Conservation (phyloP, 2,329 filamentous ascomycete species). For the Lachnum nothofagi region DNA sequence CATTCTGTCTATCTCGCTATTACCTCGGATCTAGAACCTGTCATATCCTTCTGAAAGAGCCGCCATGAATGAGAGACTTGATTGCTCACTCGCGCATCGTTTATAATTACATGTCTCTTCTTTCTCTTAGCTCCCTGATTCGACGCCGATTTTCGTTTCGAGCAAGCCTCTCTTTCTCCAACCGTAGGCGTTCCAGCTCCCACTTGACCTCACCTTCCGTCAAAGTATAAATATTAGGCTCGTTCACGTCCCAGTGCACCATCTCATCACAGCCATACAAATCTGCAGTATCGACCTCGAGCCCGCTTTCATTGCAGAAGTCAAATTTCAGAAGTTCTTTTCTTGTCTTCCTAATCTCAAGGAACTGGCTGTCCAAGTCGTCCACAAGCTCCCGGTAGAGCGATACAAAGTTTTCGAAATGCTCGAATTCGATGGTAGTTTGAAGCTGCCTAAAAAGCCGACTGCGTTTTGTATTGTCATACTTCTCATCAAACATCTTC, state of each 20-base stretch:
- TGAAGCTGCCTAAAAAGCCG: background rate
- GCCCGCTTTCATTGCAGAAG: background rate
- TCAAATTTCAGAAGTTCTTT: constrained; percentile 5
- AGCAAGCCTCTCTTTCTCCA: no score
- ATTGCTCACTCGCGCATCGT: no score
- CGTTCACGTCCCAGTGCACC: background rate
- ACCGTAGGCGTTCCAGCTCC: no score
- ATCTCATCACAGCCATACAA: background rate
- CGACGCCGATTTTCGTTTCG: no score
- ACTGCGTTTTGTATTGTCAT: background rate
- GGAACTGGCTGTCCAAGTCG: constrained; percentile 12
- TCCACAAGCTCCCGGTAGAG: constrained; percentile 1
- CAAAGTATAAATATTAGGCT: background rate
- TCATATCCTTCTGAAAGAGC: no score
- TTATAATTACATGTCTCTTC: no score
- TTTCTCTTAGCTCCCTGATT: no score
- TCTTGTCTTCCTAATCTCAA: constrained; percentile 4
- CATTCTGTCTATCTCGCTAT: no score
- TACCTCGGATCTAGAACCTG: no score
- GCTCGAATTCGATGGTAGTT: background rate
- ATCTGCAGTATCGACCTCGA: background rate
- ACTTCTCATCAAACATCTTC: background rate
- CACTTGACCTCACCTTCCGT: background rate
- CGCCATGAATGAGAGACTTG: no score
- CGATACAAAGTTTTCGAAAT: background rate